Evolutionary conservation across 2,329 filamentous ascomycete species (phyloP), one percentile per base, ranked within the genome.

Genomic region (Pseudonectria buxi): DNA sequence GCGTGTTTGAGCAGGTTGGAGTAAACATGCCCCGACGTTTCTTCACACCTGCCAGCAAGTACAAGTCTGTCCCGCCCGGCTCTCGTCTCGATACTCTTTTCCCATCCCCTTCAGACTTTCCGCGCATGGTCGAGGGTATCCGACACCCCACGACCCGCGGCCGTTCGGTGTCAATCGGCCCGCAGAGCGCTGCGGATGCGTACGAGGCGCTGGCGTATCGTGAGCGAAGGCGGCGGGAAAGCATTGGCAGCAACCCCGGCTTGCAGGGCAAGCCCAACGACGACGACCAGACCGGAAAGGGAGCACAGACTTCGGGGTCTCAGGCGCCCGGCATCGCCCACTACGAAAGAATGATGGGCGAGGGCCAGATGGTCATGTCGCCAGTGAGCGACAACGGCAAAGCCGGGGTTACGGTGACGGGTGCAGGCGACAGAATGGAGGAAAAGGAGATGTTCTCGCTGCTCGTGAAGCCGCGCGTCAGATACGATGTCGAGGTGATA

Each of bases 401-500:
- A 14, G 55, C 59, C 14, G 56, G 58, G 32, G 46, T 55, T 27
- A 64, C 68, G 24, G 43, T 49, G 31, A 52, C 45, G 11, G 43
- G 38, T 4, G 61, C 65, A 15, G 66, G 69, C 32, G 66, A 74
- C 29, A 71, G 75, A 48, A 51, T 75, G 16, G 79, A 79, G 31
- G 82, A 88, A 58, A 74, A 72, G 48, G 84, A 94, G 56, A 81
- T 96, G 59, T 95, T 96, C 60, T 83, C 81, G 29, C 78, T 74
- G 55, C 71, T 96, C 36, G 81, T 88, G 44, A 86, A 83, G 63
- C 88, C 92, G 32, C 78, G 92, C 47, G 89, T 95, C 40, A 74
- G 89, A 50, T 98, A 96, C 55, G 92, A 98, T 62, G 90, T 96
- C n/a, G 92, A 98, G 62, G 90, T 98, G 26, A 84, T 98, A 26